These are phyloP conservation scores for Leptographium flavum DNA, from an alignment of 2,329 filamentous ascomycete genomes.

Conservation along the genomic window DNA sequence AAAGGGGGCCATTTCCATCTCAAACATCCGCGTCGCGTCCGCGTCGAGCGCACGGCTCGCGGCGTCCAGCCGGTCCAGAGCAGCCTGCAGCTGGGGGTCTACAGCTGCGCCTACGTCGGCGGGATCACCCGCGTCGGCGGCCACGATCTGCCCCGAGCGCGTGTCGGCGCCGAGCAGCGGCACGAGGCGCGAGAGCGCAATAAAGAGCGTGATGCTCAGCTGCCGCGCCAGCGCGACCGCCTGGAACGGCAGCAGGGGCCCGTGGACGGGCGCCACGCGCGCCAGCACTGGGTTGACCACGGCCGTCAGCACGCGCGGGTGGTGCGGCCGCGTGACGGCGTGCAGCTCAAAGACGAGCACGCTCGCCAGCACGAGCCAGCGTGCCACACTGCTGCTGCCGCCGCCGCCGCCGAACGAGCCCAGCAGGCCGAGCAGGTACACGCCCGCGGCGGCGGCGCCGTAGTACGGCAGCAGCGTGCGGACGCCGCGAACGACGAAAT, in stretches of 20 bases:
- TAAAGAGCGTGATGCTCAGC: constrained; percentile 62
- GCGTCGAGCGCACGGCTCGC: constrained; percentile 44
- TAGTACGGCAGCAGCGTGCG: constrained; percentile 44
- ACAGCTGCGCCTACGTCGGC: constrained; percentile 14
- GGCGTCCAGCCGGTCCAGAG: constrained; percentile 52
- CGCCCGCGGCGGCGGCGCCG: constrained; percentile 35
- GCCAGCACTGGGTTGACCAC: constrained; percentile 20
- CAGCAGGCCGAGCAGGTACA: constrained; percentile 47
- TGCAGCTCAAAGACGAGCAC: constrained; percentile 44
- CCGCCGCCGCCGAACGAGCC: constrained; percentile 58
- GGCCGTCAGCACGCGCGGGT: constrained; percentile 25
- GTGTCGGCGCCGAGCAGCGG: constrained; percentile 42
- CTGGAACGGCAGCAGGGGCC: constrained; percentile 74
- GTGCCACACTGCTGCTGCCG: constrained; percentile 38
- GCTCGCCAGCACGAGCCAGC: constrained; percentile 42
- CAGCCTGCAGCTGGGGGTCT: constrained; percentile 38
- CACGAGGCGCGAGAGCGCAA: constrained; percentile 69
- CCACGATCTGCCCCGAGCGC: constrained; percentile 12
- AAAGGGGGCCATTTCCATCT: constrained; percentile 71
- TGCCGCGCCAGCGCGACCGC: constrained; percentile 62
- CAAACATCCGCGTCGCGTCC: constrained; percentile 58
- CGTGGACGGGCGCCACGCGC: constrained; percentile 25
- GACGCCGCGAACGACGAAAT: constrained; percentile 57
- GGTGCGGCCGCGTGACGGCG: constrained; percentile 37
- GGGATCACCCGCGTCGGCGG: constrained; percentile 14